phyloP scores from a whole-genome alignment of 345 rosid species.

The Arabis alpina region DNA sequence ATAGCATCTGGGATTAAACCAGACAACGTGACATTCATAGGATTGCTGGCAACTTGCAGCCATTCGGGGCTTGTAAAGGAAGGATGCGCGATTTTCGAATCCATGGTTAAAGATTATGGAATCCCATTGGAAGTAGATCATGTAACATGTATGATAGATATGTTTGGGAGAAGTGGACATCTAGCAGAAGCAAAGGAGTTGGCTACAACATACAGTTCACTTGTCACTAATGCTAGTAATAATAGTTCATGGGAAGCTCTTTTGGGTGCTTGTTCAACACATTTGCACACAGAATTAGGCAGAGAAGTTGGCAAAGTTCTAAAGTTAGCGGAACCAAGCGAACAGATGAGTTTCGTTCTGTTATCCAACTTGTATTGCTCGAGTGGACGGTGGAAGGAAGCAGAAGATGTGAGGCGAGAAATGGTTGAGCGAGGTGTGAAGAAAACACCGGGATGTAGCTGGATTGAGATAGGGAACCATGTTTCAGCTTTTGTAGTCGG shows the following conservation, averaged over 20 bases:
- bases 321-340: constrained; percentile 46
- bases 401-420: constrained; percentile 67
- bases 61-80: constrained; percentile 70
- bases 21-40: constrained; percentile 76
- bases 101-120: constrained; percentile 54
- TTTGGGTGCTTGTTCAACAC: constrained; percentile 65
- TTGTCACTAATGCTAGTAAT: constrained; percentile 5
- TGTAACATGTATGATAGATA: constrained; percentile 72
- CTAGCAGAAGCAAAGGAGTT: constrained; percentile 60
- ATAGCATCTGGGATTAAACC: constrained; percentile 57
- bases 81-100: constrained; percentile 53
- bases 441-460: constrained; percentile 79
- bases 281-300: constrained; percentile 53
- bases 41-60: constrained; percentile 76
- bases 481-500: constrained; percentile 62
- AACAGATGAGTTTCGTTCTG: constrained; percentile 68
- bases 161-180: constrained; percentile 75
- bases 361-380: constrained; percentile 69
- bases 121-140: constrained; percentile 62
- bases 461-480: constrained; percentile 68
- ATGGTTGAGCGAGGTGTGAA: constrained; percentile 66
- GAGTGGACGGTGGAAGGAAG: constrained; percentile 74
- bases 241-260: constrained; percentile 54
- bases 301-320: constrained; percentile 48
- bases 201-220: constrained; percentile 38